phyloP scores from a whole-genome alignment of 495 filamentous ascomycete genomes.

The Trichodelitschia bisporula region DNA sequence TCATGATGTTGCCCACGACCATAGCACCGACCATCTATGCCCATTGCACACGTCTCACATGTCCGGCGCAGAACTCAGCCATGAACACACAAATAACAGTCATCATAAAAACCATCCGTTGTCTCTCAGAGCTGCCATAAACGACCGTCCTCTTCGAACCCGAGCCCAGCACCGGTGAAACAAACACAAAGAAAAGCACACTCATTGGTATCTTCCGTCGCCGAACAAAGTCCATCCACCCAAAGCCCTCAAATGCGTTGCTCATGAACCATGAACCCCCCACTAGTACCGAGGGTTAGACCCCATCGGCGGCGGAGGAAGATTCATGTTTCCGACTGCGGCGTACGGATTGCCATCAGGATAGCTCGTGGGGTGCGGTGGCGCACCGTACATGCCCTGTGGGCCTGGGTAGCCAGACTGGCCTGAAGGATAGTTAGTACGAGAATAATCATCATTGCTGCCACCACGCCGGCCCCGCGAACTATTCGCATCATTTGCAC shows the following conservation, averaged over 20 bases:
- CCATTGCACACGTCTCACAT: not conserved
- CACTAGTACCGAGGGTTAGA: constrained; percentile 3
- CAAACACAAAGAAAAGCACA: not conserved
- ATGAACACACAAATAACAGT: too few species aligned
- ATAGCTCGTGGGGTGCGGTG: constrained; percentile 8
- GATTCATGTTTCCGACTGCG: too few species aligned
- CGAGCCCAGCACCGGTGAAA: not conserved
- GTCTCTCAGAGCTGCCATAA: not conserved
- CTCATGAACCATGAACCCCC: not conserved
- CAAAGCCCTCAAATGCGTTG: not conserved
- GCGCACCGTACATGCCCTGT: constrained; percentile 8
- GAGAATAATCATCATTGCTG: constrained; percentile 1
- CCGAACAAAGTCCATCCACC: not conserved
- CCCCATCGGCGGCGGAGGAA: constrained; percentile 16
- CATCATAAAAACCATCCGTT: not conserved
- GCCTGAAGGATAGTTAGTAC: not conserved
- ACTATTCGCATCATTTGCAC: constrained; percentile 8
- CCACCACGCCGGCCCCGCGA: constrained; percentile 6
- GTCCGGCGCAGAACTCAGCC: too few species aligned
- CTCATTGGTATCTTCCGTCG: not conserved
- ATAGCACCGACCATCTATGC: not conserved
- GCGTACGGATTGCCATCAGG: constrained; percentile 13
- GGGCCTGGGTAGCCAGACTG: constrained; percentile 5
- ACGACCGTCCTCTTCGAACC: not conserved
- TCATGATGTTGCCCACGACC: not conserved